Evolutionary conservation across 352 stramenopile species (phyloP).

Genomic region (Globisporangium lucens): DNA sequence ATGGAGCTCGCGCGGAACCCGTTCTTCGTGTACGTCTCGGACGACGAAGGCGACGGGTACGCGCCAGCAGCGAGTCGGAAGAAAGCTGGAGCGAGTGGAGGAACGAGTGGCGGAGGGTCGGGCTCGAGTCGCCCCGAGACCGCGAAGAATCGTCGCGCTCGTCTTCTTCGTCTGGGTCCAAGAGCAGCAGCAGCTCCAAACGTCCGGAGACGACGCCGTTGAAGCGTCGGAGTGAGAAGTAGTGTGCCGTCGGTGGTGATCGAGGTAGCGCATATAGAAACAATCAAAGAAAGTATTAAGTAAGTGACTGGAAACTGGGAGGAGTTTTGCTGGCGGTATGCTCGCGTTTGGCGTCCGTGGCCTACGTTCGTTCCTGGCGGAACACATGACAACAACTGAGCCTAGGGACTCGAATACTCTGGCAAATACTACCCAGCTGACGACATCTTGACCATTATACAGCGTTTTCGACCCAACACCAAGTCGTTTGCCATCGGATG

Average conservation of each 20-base stretch:
- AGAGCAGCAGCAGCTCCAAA: conserved; percentile 32
- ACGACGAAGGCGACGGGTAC: conserved; percentile 79
- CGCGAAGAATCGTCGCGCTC: conserved; percentile 37
- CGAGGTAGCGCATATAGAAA: neutral
- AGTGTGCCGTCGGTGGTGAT: neutral
- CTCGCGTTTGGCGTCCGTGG: neutral
- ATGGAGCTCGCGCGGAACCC: conserved; percentile 69
- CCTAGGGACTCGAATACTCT: neutral
- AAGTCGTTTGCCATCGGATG: neutral
- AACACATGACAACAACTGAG: neutral
- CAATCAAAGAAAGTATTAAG: neutral
- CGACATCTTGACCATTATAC: neutral
- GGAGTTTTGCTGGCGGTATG: neutral
- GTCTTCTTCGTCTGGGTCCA: conserved; percentile 33
- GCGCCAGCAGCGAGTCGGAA: conserved; percentile 56
- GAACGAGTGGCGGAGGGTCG: conserved; percentile 1
- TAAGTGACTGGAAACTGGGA: neutral
- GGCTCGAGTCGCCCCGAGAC: conserved; percentile 45
- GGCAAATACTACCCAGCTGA: neutral
- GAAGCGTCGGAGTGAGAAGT: conserved; percentile 56
- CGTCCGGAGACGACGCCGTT: conserved; percentile 52
- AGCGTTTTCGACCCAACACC: neutral
- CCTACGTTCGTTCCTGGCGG: neutral
- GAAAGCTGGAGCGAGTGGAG: conserved; percentile 19
- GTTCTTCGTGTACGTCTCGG: conserved; percentile 83